These are phyloP conservation scores for Trypanosoma cruzi DNA, from an alignment of 208 protist species.

Conservation along the genomic window DNA sequence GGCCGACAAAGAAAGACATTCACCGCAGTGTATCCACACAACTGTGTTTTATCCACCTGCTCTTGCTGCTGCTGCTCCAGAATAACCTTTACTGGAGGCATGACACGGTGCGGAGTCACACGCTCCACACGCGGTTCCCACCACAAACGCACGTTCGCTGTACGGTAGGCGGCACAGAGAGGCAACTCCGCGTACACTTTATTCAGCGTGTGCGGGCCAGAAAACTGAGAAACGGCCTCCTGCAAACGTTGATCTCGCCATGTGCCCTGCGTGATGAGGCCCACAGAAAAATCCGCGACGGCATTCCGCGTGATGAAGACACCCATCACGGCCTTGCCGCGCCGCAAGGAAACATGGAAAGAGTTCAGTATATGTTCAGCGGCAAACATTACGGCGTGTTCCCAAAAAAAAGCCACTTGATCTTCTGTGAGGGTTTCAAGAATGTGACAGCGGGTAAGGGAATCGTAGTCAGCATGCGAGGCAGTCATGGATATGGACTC, in stretches of 20 bases:
- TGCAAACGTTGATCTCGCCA: slow-evolving; percentile 15
- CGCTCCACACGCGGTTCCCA: slow-evolving; percentile 54
- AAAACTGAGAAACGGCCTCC: slow-evolving; percentile 30
- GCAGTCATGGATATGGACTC: slow-evolving; percentile 49
- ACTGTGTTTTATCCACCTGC: slow-evolving; percentile 16
- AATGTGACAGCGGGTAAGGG: slow-evolving; percentile 45
- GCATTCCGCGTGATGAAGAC: slow-evolving; percentile 42
- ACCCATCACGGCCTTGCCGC: slow-evolving; percentile 27
- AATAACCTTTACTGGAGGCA: slow-evolving; percentile 54
- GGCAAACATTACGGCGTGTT: slow-evolving; percentile 21
- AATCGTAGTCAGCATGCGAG: slow-evolving; percentile 39
- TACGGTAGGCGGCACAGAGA: slow-evolving; percentile 48
- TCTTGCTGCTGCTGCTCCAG: slow-evolving; percentile 33
- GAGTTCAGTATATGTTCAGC: slow-evolving; percentile 20
- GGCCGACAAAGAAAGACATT: slow-evolving; percentile 55
- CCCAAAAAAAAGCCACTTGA: slow-evolving; percentile 31
- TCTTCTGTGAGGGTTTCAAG: slow-evolving; percentile 23
- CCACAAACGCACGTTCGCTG: slow-evolving; percentile 46
- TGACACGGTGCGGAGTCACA: slow-evolving; percentile 39
- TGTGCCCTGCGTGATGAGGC: slow-evolving; percentile 42
- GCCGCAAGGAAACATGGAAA: not conserved
- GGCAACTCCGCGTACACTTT: slow-evolving; percentile 33
- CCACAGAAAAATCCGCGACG: slow-evolving; percentile 33
- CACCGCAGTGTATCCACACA: slow-evolving; percentile 45
- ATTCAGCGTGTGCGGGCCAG: slow-evolving; percentile 15